Conservation (phyloP, 148 eudicot genomes). For the Fallopia convolvulus region DNA sequence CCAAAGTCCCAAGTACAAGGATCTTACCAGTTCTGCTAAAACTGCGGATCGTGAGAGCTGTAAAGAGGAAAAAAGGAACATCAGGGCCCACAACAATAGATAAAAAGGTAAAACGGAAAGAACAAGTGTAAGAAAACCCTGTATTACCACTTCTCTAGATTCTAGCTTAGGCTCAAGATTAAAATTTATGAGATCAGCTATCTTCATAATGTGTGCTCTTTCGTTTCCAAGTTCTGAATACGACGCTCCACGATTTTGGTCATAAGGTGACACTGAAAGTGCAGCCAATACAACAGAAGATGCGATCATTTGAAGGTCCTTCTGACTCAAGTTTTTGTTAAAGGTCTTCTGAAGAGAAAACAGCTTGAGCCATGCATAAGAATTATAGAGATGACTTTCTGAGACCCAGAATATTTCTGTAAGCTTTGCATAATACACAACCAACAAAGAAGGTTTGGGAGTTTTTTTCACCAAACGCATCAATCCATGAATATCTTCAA, state of each 20-base stretch:
- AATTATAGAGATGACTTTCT: conserved; percentile 75
- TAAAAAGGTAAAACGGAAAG: background rate
- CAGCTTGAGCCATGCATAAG: conserved; percentile 91
- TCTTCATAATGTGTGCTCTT: conserved; percentile 64
- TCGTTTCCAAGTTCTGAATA: conserved; percentile 83
- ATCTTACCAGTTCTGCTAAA: conserved; percentile 61
- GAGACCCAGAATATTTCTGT: conserved; percentile 85
- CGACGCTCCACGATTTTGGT: conserved; percentile 62
- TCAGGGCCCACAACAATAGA: conserved; percentile 16
- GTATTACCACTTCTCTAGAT: conserved; percentile 75
- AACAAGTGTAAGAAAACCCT: background rate
- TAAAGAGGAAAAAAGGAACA: conserved; percentile 10
- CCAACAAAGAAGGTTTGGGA: conserved; percentile 75
- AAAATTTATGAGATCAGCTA: conserved; percentile 81
- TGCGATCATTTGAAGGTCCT: conserved; percentile 84
- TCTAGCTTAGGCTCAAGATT: conserved; percentile 74
- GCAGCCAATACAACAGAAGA: conserved; percentile 88
- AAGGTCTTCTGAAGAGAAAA: conserved; percentile 75
- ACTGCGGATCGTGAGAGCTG: conserved; percentile 88
- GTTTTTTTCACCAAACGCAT: conserved; percentile 83
- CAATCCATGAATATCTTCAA: conserved; percentile 80
- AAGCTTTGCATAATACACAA: conserved; percentile 71
- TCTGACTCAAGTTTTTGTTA: conserved; percentile 79
- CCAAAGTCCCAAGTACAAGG: background rate
- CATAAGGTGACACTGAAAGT: conserved; percentile 74